phyloP scores from a whole-genome alignment of 176 grass and related monocot genomes.

The Rhynchospora tenuis region DNA sequence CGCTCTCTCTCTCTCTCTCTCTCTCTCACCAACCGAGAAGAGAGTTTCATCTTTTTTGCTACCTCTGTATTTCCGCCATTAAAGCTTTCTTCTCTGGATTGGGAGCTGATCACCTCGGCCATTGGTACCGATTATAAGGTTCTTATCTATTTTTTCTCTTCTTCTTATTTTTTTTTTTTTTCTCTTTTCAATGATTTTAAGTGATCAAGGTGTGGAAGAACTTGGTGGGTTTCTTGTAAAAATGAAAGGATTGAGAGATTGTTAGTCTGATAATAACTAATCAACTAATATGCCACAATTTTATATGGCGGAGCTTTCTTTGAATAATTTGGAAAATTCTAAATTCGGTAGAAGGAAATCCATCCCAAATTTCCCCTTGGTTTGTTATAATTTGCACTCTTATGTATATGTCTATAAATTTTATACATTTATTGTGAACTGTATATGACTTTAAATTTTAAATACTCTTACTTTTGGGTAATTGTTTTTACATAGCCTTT shows the following conservation, averaged over 20 bases:
- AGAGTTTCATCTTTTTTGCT: neutral
- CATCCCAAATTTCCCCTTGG: neutral
- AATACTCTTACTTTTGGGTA: neutral
- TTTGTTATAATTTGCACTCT: neutral
- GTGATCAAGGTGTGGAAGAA: neutral
- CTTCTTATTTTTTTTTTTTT: neutral
- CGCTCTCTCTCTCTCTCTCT: neutral
- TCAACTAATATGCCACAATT: neutral
- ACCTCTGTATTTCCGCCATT: neutral
- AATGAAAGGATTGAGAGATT: neutral
- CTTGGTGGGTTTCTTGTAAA: neutral
- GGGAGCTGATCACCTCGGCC: neutral
- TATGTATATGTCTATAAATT: neutral
- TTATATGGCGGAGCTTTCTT: neutral
- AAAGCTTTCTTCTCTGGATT: neutral
- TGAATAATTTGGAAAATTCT: neutral
- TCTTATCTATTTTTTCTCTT: neutral
- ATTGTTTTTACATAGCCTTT: neutral
- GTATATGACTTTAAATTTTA: neutral
- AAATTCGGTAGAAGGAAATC: neutral
- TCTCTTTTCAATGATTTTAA: neutral
- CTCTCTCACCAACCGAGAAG: conserved; percentile 1
- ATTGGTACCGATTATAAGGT: neutral
- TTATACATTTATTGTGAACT: neutral
- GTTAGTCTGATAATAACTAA: neutral